Base-by-base conservation (phyloP, 768 basidiomycete genomes). In the Podaxis mareebaensis region DNA sequence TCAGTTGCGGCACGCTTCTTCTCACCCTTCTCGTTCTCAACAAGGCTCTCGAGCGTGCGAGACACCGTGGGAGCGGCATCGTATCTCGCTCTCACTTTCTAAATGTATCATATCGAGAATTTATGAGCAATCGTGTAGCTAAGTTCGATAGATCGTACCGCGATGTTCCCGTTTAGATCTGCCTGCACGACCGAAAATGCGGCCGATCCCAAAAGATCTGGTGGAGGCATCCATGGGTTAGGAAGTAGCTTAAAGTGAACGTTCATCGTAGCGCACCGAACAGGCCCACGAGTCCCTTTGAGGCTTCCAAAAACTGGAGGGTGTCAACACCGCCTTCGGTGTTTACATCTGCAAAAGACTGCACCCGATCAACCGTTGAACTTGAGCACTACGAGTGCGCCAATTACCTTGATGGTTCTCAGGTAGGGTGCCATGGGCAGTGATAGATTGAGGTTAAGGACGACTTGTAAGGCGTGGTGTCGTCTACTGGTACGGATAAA, bases 311-410 rank as follows among this genome's bases (percentile, higher is more conserved):
- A 79, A 99, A 99, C 53, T 82, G 79, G 51, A 85, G 73, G 15
- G 97, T 99, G 74, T 99, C 89, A 73, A 99, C 86, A 65, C 96
- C 96, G 69, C 82, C 84, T 68, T 93, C 88, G 60, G 90, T 92
- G 67, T 93, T 82, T 44, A 99, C 96, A 75, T 96, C 90, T 68
- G 88, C 87, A 74, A 95, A 99, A n/a, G 93, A 96, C 96, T 99
- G 67, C 52, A 12, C 44, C n/a, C 52, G n/a, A 30, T 59, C 28
- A 60, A 30, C 53, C 13, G 46, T 10, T 49, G 22, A 58, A 11
- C 12, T 20, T 12, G 3, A 20, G 42, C 20, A 38, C 38, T 39
- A n/a, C 4, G 4, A 13, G 10, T 2, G 33, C 8, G n/a, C n/a
- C 24, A 22, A 22, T 22, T 66, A 85, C 91, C 77, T 83, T 89